Evolutionary conservation across 1,284 basidiomycete species (phyloP), one percentile per base, ranked within the genome.

Genomic region (Trichosporon inkin): DNA sequence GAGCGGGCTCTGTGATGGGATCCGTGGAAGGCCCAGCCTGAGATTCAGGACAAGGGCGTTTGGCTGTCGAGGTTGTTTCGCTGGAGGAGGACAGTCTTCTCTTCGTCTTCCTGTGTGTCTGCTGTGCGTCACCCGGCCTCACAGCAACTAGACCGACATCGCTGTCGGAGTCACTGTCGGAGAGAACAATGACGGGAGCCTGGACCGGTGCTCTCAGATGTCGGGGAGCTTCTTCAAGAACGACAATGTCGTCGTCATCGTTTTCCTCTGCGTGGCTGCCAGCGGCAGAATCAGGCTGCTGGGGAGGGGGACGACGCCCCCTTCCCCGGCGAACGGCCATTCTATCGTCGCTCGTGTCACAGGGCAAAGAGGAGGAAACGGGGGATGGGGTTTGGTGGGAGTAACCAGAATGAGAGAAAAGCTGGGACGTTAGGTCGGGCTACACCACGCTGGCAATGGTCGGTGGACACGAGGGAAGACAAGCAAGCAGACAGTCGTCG

Each of bases 141-240:
- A 22, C 17, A 49, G 28, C 13, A 19, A 24, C 17, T 2, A 49
- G 7, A 24, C 24, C 40, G 11, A 14, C 51, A 8, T 52, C 56
- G 49, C 44, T 53, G 5, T 58, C 61, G 5, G 36, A 36, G 11
- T 68, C 66, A n/a, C 44, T 49, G 36, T 67, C 67, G 8, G 67
- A 69, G 3, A 72, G 54, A 2, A 60, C 19, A 36, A 72, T 69
- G 24, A 49, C 28, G 4, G 68, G 71, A 16, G 17, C 64, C 64
- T 32, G 38, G 53, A 10, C 24, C 28, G 24, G 53, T 57, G 52
- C 40, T 19, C 39, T 58, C 14, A 71, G 34, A 36, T 71, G 65
- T 13, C 39, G 37, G 10, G 71, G 71, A 1, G 65, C 60, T 36
- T 63, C 60, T 2, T 64, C 61, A 6, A 70, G 57, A 0, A 35